Base-by-base conservation (phyloP, 73 alveolate species). In the Symbiodinium natans region DNA sequence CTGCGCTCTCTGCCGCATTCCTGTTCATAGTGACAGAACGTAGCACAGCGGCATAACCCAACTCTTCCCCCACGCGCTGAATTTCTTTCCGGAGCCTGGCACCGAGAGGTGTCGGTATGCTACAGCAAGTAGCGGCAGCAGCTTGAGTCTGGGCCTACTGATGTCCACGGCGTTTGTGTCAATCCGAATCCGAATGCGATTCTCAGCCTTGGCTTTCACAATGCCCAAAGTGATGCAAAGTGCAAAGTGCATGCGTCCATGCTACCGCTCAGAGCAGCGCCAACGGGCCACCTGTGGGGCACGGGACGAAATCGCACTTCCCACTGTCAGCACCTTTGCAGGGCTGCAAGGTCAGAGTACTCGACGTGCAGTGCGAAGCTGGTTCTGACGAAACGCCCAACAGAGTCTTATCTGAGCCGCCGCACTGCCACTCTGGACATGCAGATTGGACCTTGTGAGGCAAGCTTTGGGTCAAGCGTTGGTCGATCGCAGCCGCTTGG, bases 271-370 rank as follows among this genome's bases (percentile, higher is more conserved):
- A 41, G 96, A 2, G 21, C 29, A 41, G 23, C 40, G 41, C 96
- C 96, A 90, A 71, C 46, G 96, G 96, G 54, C 96, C 96, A n/a
- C 96, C 96, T 41, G 73, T 71, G 19, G 96, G 96, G 52, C 96
- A 52, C 38, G 96, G 96, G 80, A 90, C 82, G 48, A 90, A 90
- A 42, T 90, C 96, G 54, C 96, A 84, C 75, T 90, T 90, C 75
- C 77, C 77, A 68, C 96, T 90, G 52, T 90, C 96, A 41, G 96
- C 96, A 90, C 96, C 96, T 90, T 33, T 11, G 63, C 52, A n/a
- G n/a, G n/a, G n/a, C n/a, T n/a, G n/a, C 19, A 63, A 63, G 2
- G 36, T 27, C 25, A 31, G 15, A 63, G 80, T 17, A 27, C 21
- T 52, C 1, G n/a, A n/a, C n/a, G n/a, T n/a, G n/a, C n/a, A n/a